A percentile compares a stretch with the other conserved stretches of the same genome.
These are phyloP conservation scores for Chamaenerion angustifolium DNA, from an alignment of 345 rosid genomes.

Conservation along the genomic window DNA sequence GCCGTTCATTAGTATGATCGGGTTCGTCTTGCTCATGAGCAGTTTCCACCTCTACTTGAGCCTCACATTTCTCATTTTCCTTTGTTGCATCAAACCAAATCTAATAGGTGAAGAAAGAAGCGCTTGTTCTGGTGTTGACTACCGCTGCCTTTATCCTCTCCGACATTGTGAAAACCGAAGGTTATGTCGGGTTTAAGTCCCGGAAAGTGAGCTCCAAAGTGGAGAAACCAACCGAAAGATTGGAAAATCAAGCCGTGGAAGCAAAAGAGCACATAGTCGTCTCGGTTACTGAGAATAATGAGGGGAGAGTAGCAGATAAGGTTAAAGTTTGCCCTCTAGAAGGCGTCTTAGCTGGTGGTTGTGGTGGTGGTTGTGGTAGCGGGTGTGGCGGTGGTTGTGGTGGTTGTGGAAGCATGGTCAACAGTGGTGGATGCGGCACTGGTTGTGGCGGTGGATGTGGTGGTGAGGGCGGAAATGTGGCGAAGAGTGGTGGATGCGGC, in stretches of 20 bases:
- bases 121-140: constrained; percentile 45
- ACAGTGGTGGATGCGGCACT: constrained; percentile 10
- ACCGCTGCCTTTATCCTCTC: constrained; percentile 53
- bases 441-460: constrained; percentile 21
- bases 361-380: constrained; percentile 15
- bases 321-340: constrained; percentile 5
- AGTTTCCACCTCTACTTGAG: no score
- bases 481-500: constrained; percentile 12
- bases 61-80: neutral
- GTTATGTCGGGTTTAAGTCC: constrained; percentile 18
- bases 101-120: constrained; percentile 55
- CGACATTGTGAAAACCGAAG: constrained; percentile 29
- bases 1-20: no score
- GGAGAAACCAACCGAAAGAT: constrained; percentile 9
- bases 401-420: constrained; percentile 13
- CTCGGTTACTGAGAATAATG: constrained; percentile 11
- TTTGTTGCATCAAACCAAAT: constrained; percentile 5
- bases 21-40: no score
- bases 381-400: constrained; percentile 18
- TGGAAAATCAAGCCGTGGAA: constrained; percentile 7
- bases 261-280: constrained; percentile 11
- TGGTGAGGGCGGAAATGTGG: constrained; percentile 13
- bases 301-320: constrained; percentile 12
- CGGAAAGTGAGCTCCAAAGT: constrained; percentile 11
- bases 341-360: constrained; percentile 5